Conservation (phyloP, 257 asterid species). For the Scutellaria baicalensis region DNA sequence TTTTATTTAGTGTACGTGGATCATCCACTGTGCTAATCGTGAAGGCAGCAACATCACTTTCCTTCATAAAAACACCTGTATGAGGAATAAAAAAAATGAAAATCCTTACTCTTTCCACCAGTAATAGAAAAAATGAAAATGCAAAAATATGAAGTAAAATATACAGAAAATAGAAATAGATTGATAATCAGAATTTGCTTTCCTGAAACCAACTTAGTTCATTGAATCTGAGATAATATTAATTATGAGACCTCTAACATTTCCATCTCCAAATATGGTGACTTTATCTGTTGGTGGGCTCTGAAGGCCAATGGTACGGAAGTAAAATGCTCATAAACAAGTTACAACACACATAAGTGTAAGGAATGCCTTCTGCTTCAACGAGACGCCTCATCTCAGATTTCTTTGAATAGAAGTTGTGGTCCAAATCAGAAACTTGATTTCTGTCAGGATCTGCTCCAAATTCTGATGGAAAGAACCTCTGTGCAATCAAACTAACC, state of each 20-base stretch:
- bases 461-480: conserved; percentile 90
- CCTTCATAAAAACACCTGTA: conserved; percentile 68
- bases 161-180: neutral
- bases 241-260: conserved; percentile 41
- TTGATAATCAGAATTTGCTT: neutral
- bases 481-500: conserved; percentile 36
- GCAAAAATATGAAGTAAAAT: neutral
- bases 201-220: neutral
- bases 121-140: neutral
- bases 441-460: conserved; percentile 81
- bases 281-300: conserved; percentile 75
- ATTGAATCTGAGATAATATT: neutral
- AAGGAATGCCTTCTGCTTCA: conserved; percentile 72
- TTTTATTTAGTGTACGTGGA: conserved; percentile 58
- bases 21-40: conserved; percentile 78
- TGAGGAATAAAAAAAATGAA: neutral
- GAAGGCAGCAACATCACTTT: conserved; percentile 82
- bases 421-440: conserved; percentile 56
- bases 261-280: conserved; percentile 77
- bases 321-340: conserved; percentile 67
- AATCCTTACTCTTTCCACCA: neutral
- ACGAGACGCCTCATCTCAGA: conserved; percentile 71
- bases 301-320: conserved; percentile 67
- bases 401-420: conserved; percentile 64
- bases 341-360: conserved; percentile 83